Base-by-base conservation (phyloP, 371 early-diverging fungal genomes). In the Apophysomyces elegans region DNA sequence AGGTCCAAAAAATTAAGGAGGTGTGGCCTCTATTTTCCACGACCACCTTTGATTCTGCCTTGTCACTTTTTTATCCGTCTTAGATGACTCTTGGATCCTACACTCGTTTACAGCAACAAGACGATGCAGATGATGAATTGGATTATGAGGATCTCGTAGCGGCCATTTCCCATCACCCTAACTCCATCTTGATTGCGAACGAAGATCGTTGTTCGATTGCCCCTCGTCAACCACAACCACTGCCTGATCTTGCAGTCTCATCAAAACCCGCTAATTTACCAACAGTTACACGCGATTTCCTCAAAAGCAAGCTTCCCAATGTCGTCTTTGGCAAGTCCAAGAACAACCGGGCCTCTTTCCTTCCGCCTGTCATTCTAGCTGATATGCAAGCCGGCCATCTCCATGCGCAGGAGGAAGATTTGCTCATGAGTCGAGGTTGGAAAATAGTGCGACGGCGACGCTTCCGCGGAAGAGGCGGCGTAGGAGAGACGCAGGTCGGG, bases 321-420 rank as follows among this genome's bases (percentile, higher is more conserved):
- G 77, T 71, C 35, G 56, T 44, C 60, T 78, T 75, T 65, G 59
- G 71, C 16, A 74, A 69, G 37, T 70, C 71, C 41, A 64, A 64
- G 16, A 68, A 61, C 35, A 67, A 39, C 11, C 71, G 66, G 59
- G 71, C 74, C 9, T 72, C 76, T 0, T 56, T 50, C 21, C 54
- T 81, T 37, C 81, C 78, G 1, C 50, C 68, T 50, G 73, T 78
- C n/a, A 75, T 81, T 38, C 63, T 81, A n/a, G 74, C 78, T 4
- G 81, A 81, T 61, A 71, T 81, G 36, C 81, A 81, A 44, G 66
- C 71, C 18, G 81, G 78, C 5, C 59, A 78, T 62, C 65, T 78
- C 50, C 81, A 78, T 11, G 46, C 65, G 7, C 68, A 70, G 43
- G 54, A 50, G 16, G 62, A 59, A 7, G 65, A 61, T 32, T 18